Conservation (phyloP, 2,329 filamentous ascomycete species). For the Ceratocystis harringtonii region DNA sequence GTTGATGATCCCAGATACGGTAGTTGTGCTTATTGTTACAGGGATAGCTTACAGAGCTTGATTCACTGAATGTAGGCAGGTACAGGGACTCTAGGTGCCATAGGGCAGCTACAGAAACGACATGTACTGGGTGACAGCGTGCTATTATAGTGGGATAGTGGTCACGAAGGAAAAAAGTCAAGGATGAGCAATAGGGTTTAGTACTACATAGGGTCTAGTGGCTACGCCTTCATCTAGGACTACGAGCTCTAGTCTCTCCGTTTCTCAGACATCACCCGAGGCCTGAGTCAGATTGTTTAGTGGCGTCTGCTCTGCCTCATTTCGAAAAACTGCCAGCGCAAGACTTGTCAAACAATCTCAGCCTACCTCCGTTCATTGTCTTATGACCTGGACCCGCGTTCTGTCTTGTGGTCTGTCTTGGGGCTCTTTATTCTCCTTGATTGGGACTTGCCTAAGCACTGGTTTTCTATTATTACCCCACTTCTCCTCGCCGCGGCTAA, state of each 20-base stretch:
- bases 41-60: background rate
- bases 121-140: background rate
- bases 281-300: background rate
- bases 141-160: background rate
- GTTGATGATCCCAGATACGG: background rate
- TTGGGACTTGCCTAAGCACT: background rate
- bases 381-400: background rate
- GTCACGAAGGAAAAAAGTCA: background rate
- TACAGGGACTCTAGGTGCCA: background rate
- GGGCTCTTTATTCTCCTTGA: background rate
- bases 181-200: background rate
- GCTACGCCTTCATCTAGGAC: background rate
- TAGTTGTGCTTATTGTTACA: background rate
- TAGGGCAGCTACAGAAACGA: background rate
- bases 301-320: background rate
- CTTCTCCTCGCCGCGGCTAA: background rate
- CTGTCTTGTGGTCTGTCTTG: background rate
- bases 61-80: background rate
- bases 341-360: background rate
- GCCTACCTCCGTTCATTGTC: background rate
- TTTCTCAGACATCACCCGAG: background rate
- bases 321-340: conserved; percentile 3
- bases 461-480: background rate
- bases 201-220: background rate
- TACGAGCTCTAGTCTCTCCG: background rate